A percentile compares a stretch with the other conserved stretches of the same genome.
Evolutionary conservation across 768 basidiomycete genomes (phyloP).

Genomic region (Pleurotus eryngii): DNA sequence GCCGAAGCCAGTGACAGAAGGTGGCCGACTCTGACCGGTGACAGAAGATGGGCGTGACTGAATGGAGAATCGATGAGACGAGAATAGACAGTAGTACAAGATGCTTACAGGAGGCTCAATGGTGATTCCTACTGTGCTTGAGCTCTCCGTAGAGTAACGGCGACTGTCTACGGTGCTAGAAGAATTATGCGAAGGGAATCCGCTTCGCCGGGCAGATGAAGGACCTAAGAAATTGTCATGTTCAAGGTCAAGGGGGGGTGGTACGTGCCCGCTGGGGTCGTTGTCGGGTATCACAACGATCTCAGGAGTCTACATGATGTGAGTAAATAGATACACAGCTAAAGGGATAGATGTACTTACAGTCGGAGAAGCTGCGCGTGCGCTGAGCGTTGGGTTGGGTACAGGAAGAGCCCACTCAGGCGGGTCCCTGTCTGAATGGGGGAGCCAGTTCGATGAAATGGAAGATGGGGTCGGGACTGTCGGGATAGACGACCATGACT

Average conservation of each 20-base stretch:
- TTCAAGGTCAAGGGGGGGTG: not conserved
- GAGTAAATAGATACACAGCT: not conserved
- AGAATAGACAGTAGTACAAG: not conserved
- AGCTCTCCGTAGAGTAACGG: not conserved
- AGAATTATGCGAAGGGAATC: not conserved
- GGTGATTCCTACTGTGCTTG: constrained; percentile 4
- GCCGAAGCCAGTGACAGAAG: constrained; percentile 1
- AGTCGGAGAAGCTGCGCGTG: not conserved
- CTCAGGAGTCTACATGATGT: not conserved
- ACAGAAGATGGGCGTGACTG: constrained; percentile 3
- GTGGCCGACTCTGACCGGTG: not conserved
- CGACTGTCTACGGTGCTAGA: not conserved
- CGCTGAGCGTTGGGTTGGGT: not conserved
- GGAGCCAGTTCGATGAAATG: not conserved
- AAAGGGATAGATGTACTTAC: not conserved
- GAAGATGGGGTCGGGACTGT: constrained; percentile 6
- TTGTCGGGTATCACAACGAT: constrained; percentile 3
- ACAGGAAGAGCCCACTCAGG: not conserved
- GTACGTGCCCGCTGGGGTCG: not conserved
- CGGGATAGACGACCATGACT: not conserved
- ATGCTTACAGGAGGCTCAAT: constrained; percentile 2
- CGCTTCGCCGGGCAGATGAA: not conserved
- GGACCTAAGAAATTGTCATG: constrained; percentile 6
- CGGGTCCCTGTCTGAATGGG: not conserved
- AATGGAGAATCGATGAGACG: not conserved